Evolutionary conservation across 2,329 filamentous ascomycete genomes (phyloP).

Genomic region (Tolypocladium paradoxum): DNA sequence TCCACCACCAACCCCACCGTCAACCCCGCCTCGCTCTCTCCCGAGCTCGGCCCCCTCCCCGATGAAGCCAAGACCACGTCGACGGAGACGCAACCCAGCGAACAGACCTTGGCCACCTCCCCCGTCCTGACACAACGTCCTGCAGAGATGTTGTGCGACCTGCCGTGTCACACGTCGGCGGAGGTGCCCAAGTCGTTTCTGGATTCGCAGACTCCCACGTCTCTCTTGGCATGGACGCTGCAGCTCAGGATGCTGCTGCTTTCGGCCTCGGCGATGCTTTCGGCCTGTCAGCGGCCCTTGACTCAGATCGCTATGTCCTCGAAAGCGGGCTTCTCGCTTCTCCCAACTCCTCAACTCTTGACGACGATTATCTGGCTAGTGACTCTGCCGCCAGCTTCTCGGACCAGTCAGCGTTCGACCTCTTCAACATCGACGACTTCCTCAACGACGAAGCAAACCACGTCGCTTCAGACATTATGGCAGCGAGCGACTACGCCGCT

Average conservation of each 20-base stretch:
- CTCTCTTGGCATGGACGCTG: constrained; percentile 33
- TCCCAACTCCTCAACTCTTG: constrained; percentile 54
- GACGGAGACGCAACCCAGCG: constrained; percentile 10
- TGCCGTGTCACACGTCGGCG: constrained; percentile 98
- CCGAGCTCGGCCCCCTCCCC: constrained; percentile 40
- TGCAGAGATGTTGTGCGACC: constrained; percentile 99
- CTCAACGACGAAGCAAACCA: constrained; percentile 40
- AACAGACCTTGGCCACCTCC: constrained; percentile 33
- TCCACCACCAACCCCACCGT: constrained; percentile 37
- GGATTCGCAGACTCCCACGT: constrained; percentile 28
- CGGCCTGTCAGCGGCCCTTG: constrained; percentile 56
- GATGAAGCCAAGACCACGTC: constrained; percentile 21
- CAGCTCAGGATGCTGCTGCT: constrained; percentile 51
- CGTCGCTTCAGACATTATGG: constrained; percentile 35
- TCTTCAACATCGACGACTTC: constrained; percentile 44
- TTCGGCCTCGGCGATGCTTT: constrained; percentile 61
- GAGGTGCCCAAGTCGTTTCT: constrained; percentile 39
- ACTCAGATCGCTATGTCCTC: constrained; percentile 66
- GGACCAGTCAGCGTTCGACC: constrained; percentile 28
- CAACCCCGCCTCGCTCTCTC: constrained; percentile 51
- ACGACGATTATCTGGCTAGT: constrained; percentile 57
- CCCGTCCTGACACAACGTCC: constrained; percentile 99
- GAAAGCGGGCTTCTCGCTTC: constrained; percentile 67
- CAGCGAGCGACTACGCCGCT: constrained; percentile 39
- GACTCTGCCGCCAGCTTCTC: constrained; percentile 40